phyloP scores from a whole-genome alignment of 331 rosid species.

The Rhamnella rubrinervis region DNA sequence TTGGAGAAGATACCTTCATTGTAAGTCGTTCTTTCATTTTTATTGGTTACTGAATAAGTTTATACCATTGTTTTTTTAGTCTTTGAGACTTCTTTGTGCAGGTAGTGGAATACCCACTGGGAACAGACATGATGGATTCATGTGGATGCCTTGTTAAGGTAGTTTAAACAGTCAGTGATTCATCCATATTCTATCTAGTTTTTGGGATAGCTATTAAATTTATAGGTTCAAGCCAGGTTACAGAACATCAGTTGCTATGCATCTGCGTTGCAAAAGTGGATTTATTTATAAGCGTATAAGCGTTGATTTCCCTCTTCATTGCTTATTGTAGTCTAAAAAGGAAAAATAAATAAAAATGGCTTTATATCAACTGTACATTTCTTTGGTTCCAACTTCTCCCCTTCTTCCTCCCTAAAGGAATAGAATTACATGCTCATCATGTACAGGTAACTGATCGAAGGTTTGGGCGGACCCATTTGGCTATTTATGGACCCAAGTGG shows the following conservation, averaged over 20 bases:
- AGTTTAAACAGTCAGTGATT: constrained; percentile 26
- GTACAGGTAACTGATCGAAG: constrained; percentile 79
- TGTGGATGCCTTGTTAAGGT: constrained; percentile 88
- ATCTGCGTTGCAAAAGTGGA: not conserved
- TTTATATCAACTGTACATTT: not conserved
- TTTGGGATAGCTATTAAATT: not conserved
- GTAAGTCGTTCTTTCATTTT: constrained; percentile 43
- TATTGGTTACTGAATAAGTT: constrained; percentile 11
- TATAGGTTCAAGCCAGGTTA: not conserved
- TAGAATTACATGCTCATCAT: not conserved
- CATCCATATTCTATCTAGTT: not conserved
- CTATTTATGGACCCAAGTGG: constrained; percentile 92
- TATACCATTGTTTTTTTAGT: constrained; percentile 15
- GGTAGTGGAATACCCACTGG: constrained; percentile 88
- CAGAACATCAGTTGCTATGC: not conserved
- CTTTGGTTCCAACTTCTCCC: not conserved
- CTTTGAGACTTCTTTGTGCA: constrained; percentile 25
- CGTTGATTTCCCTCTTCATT: not conserved
- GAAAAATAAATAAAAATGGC: not conserved
- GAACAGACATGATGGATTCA: constrained; percentile 86
- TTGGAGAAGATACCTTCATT: constrained; percentile 78
- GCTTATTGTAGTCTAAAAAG: not conserved
- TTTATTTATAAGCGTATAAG: not conserved
- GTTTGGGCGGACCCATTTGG: constrained; percentile 87
- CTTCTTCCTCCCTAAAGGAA: not conserved